Evolutionary conservation across 2,329 filamentous ascomycete species (phyloP), one percentile per base, ranked within the genome.

Genomic region (Monosporascus ibericus): DNA sequence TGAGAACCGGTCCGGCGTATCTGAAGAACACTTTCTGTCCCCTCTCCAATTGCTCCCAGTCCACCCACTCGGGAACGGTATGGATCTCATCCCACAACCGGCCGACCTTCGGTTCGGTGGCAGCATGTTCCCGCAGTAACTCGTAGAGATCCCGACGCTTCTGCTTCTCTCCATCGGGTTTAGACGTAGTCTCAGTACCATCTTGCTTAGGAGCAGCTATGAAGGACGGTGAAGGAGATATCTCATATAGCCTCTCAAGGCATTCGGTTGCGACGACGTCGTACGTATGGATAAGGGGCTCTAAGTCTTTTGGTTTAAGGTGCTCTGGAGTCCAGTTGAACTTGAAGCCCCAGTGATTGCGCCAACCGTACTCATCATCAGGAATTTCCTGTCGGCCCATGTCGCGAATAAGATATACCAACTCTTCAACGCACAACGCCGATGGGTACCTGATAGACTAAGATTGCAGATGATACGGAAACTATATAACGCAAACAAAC

Each of bases 21-120:
- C 88, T 81, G 66, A 89, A 91, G 63, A 91, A 90, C 0, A 90
- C 80, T 59, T 87, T 81, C 65, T 92, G 88, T 0, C 88, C 88
- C 61, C 88, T 76, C 54, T 78, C 74, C 52, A 92, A 85, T 63
- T 90, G 86, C 2, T 79, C 78, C 87, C 87, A 92, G 64, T 91
- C 82, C 2, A 92, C 88, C 87, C 87, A 92, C 1, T 79, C 74
- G 0, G 88, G 88, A 4, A 90, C 69, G 0, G 78, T 83, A 52
- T 82, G 85, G 52, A 87, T 75, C 62, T 90, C 75, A 0, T 69
- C 65, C 88, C 87, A 92, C 8, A 92, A 70, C 50, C 77, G 60
- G 2, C 63, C 60, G 3, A 80, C 70, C 39, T 80, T 77, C 24
- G 78, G 71, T 59, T 92, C 80, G 6, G 75, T 71, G 2, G 70